Conservation (phyloP, 2,329 filamentous ascomycete genomes). For the Zelopaecilomyces penicillatus region DNA sequence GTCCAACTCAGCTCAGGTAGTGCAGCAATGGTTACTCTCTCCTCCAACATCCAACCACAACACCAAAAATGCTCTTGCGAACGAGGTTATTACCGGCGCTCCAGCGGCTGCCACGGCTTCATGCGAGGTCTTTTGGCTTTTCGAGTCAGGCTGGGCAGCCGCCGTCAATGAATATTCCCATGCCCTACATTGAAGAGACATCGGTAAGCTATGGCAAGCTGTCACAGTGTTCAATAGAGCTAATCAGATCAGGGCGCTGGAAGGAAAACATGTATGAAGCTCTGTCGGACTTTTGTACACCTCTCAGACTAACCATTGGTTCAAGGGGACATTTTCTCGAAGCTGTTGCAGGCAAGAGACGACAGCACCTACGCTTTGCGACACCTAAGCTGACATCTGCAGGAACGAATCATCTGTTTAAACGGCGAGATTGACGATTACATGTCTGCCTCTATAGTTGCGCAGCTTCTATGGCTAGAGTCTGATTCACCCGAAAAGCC, state of each 20-base stretch:
- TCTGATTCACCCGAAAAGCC: slow-evolving; percentile 91
- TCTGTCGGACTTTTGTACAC: no score
- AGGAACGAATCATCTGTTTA: slow-evolving; percentile 90
- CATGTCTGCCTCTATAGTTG: slow-evolving; percentile 86
- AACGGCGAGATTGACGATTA: slow-evolving; percentile 88
- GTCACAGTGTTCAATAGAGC: slow-evolving; percentile 4
- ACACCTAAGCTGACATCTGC: slow-evolving; percentile 7
- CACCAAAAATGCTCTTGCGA: slow-evolving; percentile 21
- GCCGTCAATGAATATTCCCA: slow-evolving; percentile 36
- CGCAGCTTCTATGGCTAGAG: slow-evolving; percentile 95
- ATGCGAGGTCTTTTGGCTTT: slow-evolving; percentile 36
- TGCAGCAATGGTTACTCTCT: neutral
- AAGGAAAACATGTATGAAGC: slow-evolving; percentile 62
- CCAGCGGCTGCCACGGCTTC: slow-evolving; percentile 24
- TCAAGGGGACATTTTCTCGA: slow-evolving; percentile 73
- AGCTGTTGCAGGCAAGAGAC: slow-evolving; percentile 58
- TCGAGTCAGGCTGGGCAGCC: slow-evolving; percentile 21
- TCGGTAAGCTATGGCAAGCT: slow-evolving; percentile 23
- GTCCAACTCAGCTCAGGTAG: neutral
- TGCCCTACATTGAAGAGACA: slow-evolving; percentile 48
- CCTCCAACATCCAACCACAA: slow-evolving; percentile 1
- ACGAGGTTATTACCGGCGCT: slow-evolving; percentile 23
- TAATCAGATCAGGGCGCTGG: slow-evolving; percentile 55
- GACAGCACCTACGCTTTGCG: neutral
- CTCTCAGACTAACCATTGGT: slow-evolving; percentile 11